These are phyloP conservation scores for Akanthomyces lecanii DNA, from an alignment of 2,329 filamentous ascomycete species.

Conservation along the genomic window DNA sequence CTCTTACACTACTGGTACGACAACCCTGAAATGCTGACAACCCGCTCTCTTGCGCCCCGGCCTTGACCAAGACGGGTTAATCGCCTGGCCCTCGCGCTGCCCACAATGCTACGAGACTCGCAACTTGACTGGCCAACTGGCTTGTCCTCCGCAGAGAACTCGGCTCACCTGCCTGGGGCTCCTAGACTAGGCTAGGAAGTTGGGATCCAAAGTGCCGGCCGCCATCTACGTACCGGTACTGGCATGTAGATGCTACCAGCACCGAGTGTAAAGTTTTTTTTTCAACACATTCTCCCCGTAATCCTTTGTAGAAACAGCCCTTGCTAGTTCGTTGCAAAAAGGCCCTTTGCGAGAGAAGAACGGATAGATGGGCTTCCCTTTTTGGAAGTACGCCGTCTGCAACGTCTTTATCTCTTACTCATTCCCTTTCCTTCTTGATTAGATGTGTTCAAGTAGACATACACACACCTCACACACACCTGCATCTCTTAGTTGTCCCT, in stretches of 20 bases:
- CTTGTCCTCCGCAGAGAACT: neutral
- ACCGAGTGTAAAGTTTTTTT: too few species aligned
- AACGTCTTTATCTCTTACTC: neutral
- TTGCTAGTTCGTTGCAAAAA: too few species aligned
- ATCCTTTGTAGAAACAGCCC: too few species aligned
- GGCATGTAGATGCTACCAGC: too few species aligned
- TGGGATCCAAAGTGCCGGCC: neutral
- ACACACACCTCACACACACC: neutral
- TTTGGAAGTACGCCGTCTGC: neutral
- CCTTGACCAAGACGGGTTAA: conserved; percentile 4
- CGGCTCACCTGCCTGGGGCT: neutral
- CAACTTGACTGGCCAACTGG: neutral
- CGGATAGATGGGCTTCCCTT: neutral
- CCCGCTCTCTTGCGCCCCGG: neutral
- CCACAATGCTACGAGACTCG: neutral
- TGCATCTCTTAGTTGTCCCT: neutral
- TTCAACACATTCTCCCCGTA: too few species aligned
- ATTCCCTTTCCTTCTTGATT: neutral
- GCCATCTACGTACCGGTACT: too few species aligned
- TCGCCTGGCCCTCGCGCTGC: neutral
- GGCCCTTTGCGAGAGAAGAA: neutral
- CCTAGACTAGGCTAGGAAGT: neutral
- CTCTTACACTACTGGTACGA: neutral
- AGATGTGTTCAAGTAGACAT: neutral
- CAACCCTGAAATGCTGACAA: conserved; percentile 1